Conservation (phyloP, 2,329 filamentous ascomycete genomes). For the Blastomyces gilchristii region DNA sequence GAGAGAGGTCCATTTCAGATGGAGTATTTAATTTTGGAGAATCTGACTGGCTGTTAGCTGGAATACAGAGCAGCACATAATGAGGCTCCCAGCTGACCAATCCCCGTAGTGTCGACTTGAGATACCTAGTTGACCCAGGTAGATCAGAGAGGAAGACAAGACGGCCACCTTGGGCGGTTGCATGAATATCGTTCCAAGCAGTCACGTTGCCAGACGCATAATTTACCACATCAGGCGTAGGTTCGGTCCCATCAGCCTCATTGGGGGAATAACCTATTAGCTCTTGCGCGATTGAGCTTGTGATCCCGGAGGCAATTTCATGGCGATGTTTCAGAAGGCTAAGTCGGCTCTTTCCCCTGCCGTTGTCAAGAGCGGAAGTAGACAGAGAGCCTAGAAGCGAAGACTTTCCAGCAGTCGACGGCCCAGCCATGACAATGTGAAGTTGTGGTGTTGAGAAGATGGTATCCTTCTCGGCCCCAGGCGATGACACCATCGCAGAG, state of each 20-base stretch:
- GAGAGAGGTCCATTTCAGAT: constrained; percentile 58
- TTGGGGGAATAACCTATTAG: constrained; percentile 64
- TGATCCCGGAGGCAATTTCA: constrained; percentile 82
- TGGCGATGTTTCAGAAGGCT: constrained; percentile 87
- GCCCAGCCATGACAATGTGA: constrained; percentile 78
- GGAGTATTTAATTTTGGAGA: constrained; percentile 21
- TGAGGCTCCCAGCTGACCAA: constrained; percentile 94
- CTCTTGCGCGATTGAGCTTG: constrained; percentile 89
- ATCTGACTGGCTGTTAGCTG: constrained; percentile 59
- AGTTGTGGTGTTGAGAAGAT: constrained; percentile 34
- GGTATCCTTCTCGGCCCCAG: constrained; percentile 12
- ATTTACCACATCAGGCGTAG: constrained; percentile 54
- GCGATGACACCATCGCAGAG: background rate
- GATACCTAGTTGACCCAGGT: constrained; percentile 79
- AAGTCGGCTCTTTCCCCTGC: constrained; percentile 76
- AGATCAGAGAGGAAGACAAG: constrained; percentile 86
- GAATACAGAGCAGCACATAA: constrained; percentile 81
- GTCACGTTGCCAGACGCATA: constrained; percentile 79
- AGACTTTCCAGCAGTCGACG: constrained; percentile 86
- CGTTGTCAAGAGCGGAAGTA: constrained; percentile 82
- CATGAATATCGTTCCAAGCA: constrained; percentile 91
- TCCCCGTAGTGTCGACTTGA: constrained; percentile 77
- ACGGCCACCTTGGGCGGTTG: constrained; percentile 60
- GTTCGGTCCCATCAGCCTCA: constrained; percentile 12
- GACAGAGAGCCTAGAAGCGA: constrained; percentile 80